Percentiles rank a stretch among this genome's conserved stretches.
These are phyloP conservation scores for Fistulina hepatica DNA, from an alignment of 1,284 basidiomycete genomes.

Conservation along the genomic window DNA sequence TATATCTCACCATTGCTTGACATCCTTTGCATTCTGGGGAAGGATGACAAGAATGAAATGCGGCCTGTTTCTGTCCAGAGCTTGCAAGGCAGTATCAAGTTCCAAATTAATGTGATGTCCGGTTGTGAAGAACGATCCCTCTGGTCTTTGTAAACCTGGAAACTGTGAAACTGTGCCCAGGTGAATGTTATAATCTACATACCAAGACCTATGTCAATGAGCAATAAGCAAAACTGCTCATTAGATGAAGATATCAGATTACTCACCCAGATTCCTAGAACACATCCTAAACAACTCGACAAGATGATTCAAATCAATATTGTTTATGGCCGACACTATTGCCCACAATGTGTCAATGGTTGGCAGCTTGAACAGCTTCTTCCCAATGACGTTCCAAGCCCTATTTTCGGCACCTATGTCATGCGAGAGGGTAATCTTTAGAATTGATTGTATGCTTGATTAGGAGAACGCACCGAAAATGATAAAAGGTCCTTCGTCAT, in stretches of 20 bases:
- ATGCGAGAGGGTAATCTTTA: too few relatives aligned
- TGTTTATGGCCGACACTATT: conserved; percentile 17
- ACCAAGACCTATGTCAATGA: background rate
- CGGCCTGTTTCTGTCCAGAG: too few relatives aligned
- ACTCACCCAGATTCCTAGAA: conserved; percentile 24
- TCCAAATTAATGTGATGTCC: background rate
- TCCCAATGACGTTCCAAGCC: conserved; percentile 29
- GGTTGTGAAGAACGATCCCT: background rate
- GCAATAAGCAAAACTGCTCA: background rate
- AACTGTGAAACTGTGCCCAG: background rate
- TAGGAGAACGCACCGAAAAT: too few relatives aligned
- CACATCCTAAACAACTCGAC: conserved; percentile 18
- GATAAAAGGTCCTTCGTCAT: too few relatives aligned
- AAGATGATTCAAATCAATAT: background rate
- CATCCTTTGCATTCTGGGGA: too few relatives aligned
- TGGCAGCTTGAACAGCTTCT: conserved; percentile 22
- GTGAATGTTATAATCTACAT: background rate
- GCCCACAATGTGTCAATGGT: conserved; percentile 26
- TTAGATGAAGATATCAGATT: background rate
- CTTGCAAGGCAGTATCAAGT: too few relatives aligned
- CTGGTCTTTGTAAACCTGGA: background rate
- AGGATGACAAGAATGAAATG: too few relatives aligned
- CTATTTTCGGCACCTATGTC: conserved; percentile 26
- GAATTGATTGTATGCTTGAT: too few relatives aligned
- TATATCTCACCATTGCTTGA: too few relatives aligned